Conservation (phyloP, 495 filamentous ascomycete species). For the Halenospora varia region DNA sequence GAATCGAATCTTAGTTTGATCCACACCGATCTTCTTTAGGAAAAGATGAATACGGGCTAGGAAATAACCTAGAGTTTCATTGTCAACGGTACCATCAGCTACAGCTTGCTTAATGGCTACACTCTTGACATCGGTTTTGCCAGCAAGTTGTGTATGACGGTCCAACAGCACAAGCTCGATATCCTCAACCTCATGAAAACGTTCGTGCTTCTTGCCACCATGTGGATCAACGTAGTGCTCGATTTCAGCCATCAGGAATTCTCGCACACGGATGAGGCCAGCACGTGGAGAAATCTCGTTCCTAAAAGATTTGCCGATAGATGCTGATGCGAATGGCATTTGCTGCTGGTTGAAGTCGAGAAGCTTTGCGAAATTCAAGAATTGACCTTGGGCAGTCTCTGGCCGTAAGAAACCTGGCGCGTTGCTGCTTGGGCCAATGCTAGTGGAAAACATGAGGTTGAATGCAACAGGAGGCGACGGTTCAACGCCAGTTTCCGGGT, state of each 20-base stretch:
- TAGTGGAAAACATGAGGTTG: slow-evolving; percentile 78
- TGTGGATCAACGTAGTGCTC: slow-evolving; percentile 77
- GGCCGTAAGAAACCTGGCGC: slow-evolving; percentile 60
- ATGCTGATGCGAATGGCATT: slow-evolving; percentile 77
- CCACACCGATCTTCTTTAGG: slow-evolving; percentile 56
- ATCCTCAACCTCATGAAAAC: slow-evolving; percentile 63
- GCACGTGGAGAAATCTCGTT: slow-evolving; percentile 75
- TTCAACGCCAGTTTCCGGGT: slow-evolving; percentile 55
- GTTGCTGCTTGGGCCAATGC: slow-evolving; percentile 63
- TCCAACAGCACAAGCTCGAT: slow-evolving; percentile 59
- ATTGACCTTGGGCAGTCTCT: slow-evolving; percentile 75
- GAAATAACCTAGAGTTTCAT: slow-evolving; percentile 70
- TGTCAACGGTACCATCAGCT: slow-evolving; percentile 54
- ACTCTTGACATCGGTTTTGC: slow-evolving; percentile 50
- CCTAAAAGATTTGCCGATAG: slow-evolving; percentile 73
- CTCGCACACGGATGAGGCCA: slow-evolving; percentile 72
- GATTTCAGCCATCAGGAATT: slow-evolving; percentile 82
- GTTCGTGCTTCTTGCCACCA: slow-evolving; percentile 65
- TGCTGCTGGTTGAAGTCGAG: slow-evolving; percentile 70
- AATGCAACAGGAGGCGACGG: slow-evolving; percentile 62
- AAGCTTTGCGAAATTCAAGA: slow-evolving; percentile 70
- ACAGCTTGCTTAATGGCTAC: slow-evolving; percentile 60
- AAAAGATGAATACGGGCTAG: slow-evolving; percentile 62
- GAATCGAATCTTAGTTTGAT: slow-evolving; percentile 59
- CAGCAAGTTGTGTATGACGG: slow-evolving; percentile 53